Base-by-base conservation (phyloP, 169 alveolate genomes). In the Plasmodium fragile region DNA sequence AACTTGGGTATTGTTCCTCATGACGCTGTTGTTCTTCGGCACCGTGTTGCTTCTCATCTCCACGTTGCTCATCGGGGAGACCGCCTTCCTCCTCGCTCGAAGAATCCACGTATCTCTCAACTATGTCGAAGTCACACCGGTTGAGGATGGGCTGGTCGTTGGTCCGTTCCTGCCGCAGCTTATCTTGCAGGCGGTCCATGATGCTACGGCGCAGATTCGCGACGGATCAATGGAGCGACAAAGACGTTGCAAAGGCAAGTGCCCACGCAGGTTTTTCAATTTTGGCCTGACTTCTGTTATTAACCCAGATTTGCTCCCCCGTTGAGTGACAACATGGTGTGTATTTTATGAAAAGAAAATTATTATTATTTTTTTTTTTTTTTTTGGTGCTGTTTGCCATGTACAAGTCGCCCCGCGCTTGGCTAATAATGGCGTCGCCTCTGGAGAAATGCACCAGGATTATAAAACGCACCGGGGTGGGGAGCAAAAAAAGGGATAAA, bases 111-210 rank as follows among this genome's bases (percentile, higher is more conserved):
- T 89, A 78, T 52, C 71, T 77, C 59, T 89, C 94, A 13, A 89
- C 36, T 7, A 89, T 89, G 49, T 89, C 89, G 43, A 89, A 89
- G 69, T 89, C 71, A 28, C 94, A 89, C 49, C 81, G 55, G 36
- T 32, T 89, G n/a, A 89, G 39, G 69, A 77, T 89, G 7, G 81
- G 52, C 34, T 89, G 65, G 52, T 45, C 75, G 39, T 52, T 77
- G 32, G 89, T 79, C 41, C 94, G 71, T 89, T 89, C 94, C 41
- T 89, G 80, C 32, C 94, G 59, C 43, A 89, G 81, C 49, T 78
- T 89, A 71, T 89, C 94, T 28, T 89, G 94, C 11, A 89, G 72
- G 4, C 53, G n/a, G 13, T 89, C 65, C 13, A 18, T 77, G 75
- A 5, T 65, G 75, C 18, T 49, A 16, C 59, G 22, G 22, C 59